Conservation (phyloP, 225 moss, liverwort and hornwort species). For the Polytrichum commune region DNA sequence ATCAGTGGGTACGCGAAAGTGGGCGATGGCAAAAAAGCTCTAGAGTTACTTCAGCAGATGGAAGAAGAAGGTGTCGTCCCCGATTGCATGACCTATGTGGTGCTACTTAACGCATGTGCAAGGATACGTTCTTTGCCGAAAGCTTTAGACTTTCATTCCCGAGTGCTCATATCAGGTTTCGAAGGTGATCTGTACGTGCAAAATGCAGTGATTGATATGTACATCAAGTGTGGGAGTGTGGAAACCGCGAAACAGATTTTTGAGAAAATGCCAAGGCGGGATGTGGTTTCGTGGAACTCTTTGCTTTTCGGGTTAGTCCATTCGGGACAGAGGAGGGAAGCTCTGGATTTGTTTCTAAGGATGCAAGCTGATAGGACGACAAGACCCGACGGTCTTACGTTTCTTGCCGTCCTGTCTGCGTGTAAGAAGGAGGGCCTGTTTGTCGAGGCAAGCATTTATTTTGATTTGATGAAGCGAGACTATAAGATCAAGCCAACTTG, state of each 20-base stretch:
- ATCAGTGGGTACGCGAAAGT: slow-evolving; percentile 10
- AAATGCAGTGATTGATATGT: slow-evolving; percentile 15
- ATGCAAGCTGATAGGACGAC: background rate
- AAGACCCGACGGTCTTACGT: slow-evolving; percentile 1
- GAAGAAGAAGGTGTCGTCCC: background rate
- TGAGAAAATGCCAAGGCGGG: slow-evolving; percentile 9
- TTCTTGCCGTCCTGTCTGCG: background rate
- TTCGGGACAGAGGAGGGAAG: slow-evolving; percentile 2
- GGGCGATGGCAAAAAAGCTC: slow-evolving; percentile 2
- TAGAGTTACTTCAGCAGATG: slow-evolving; percentile 17
- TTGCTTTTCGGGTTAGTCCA: slow-evolving; percentile 9
- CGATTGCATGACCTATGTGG: slow-evolving; percentile 5
- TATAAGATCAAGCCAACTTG: slow-evolving; percentile 6
- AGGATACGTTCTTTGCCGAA: background rate
- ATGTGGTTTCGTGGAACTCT: slow-evolving; percentile 18
- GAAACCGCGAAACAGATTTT: slow-evolving; percentile 7
- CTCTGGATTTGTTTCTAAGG: slow-evolving; percentile 4
- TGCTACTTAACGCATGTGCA: slow-evolving; percentile 10
- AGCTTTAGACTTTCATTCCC: slow-evolving; percentile 8
- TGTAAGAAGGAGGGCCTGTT: slow-evolving; percentile 6
- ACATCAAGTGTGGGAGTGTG: slow-evolving; percentile 17
- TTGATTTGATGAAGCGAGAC: slow-evolving; percentile 4
- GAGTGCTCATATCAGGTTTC: background rate
- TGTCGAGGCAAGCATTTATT: background rate
- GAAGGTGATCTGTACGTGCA: slow-evolving; percentile 7